Percentiles rank a stretch among this genome's conserved stretches.
Conservation (phyloP, 441 rosid species). For the Mallotus japonicus region DNA sequence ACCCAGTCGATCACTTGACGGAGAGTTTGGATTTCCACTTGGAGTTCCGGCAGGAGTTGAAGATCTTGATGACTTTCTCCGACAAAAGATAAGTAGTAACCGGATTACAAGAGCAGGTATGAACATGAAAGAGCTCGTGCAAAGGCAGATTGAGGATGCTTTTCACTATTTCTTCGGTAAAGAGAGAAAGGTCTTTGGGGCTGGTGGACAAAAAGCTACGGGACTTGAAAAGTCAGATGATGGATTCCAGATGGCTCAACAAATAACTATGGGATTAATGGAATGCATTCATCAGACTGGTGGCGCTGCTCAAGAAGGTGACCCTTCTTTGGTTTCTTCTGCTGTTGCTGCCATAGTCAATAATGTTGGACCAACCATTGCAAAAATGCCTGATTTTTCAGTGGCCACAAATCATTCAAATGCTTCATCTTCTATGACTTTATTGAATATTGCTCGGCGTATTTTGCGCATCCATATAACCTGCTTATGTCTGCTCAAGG, state of each 20-base stretch:
- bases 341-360: conserved; percentile 86
- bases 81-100: conserved; percentile 70
- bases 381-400: conserved; percentile 71
- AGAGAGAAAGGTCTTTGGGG: conserved; percentile 61
- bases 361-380: conserved; percentile 64
- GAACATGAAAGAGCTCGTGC: conserved; percentile 83
- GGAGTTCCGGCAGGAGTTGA: conserved; percentile 87
- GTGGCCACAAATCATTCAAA: conserved; percentile 47
- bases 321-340: conserved; percentile 91
- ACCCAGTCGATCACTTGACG: conserved; percentile 65
- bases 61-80: conserved; percentile 85
- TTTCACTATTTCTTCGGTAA: conserved; percentile 52
- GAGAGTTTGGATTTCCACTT: conserved; percentile 76
- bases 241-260: conserved; percentile 82
- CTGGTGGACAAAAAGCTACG: conserved; percentile 51
- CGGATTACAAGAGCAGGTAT: conserved; percentile 80
- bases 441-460: conserved; percentile 58
- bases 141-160: conserved; percentile 68
- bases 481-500: conserved; percentile 85
- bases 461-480: conserved; percentile 75
- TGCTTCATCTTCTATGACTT: conserved; percentile 44
- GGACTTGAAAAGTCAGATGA: conserved; percentile 66
- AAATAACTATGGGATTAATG: conserved; percentile 69
- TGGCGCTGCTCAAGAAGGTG: conserved; percentile 99
- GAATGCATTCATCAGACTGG: conserved; percentile 88